Evolutionary conservation across 768 basidiomycete genomes (phyloP), one percentile per base, ranked within the genome.

Genomic region (Tylopilus plumbeoviolaceoides): DNA sequence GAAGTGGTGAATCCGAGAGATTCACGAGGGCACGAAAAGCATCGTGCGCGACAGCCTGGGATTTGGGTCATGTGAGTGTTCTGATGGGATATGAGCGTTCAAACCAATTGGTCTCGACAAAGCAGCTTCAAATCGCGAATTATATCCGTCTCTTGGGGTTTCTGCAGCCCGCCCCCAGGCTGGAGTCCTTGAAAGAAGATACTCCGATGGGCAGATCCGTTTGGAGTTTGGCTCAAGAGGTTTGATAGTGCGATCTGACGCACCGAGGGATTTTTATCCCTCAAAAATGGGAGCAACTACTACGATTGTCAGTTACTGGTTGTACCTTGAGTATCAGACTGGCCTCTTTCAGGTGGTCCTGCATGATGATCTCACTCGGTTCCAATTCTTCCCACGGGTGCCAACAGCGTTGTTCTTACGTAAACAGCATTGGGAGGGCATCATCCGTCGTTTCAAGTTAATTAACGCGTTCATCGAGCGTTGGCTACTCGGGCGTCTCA

Each of bases 21-120:
- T 98, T 98, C 66, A 98, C 85, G 46, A 98, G 77, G 3, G 94
- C 93, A 55, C 90, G 84, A 68, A 98, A 89, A 3, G 95, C 95
- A 74, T 97, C 94, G 61, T 98, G 95, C 1, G 95, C 91, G 47
- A 92, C 82, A 51, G 84, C 82, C 92, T 97, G 61, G 33, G 27
- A 39, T 48, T 27, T 10, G 47, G 21, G 54, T 59, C 48, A 63
- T 52, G 66, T 44, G 63, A 56, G 44, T 39, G 41, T 33, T 50
- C 28, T 38, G 38, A 55, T 25, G 36, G 41, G 30, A 35, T 48
- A 66, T 79, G 45, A 58, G 88, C n/a, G 28, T 4, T 41, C 65
- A 33, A 59, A 67, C 94, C 48, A 91, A 78, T 66, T 91, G 89
- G 70, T 98, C 95, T 59, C 90, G 73, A 69, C 95, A 98, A 44